Conservation (phyloP, 257 asterid genomes). For the Craterostigma plantagineum region DNA sequence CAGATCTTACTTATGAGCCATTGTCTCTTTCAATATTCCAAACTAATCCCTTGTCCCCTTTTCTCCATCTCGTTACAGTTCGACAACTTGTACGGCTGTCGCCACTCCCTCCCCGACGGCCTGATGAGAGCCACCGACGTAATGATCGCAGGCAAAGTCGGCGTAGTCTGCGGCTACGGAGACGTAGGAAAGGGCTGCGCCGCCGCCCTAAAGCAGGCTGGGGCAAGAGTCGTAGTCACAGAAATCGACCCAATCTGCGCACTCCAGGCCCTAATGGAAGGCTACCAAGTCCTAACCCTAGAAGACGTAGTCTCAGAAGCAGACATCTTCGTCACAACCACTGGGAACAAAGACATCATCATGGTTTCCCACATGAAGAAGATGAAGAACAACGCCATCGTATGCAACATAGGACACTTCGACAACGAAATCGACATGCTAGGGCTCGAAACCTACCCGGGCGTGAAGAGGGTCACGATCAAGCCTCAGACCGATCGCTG, state of each 20-base stretch:
- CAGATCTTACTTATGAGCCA: too few species aligned
- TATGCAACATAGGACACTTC: slow-evolving; percentile 31
- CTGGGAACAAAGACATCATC: slow-evolving; percentile 24
- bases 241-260: slow-evolving; percentile 24
- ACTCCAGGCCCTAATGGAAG: slow-evolving; percentile 25
- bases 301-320: slow-evolving; percentile 14
- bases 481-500: slow-evolving; percentile 23
- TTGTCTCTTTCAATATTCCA: too few species aligned
- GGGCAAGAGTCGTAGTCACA: slow-evolving; percentile 18
- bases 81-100: slow-evolving; percentile 21
- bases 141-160: slow-evolving; percentile 21
- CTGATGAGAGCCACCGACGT: slow-evolving; percentile 21
- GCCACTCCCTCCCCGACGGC: slow-evolving; percentile 21
- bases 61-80: slow-evolving; percentile 8
- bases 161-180: slow-evolving; percentile 18
- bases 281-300: slow-evolving; percentile 19
- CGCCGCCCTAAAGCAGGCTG: slow-evolving; percentile 17
- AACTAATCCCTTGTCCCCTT: too few species aligned
- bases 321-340: slow-evolving; percentile 23
- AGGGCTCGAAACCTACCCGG: slow-evolving; percentile 19
- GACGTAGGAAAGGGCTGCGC: slow-evolving; percentile 26
- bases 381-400: slow-evolving; percentile 26
- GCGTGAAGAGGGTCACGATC: slow-evolving; percentile 21
- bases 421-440: slow-evolving; percentile 25
- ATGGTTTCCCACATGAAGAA: slow-evolving; percentile 19